Base-by-base conservation (phyloP, 352 stramenopile genomes). In the Pythium myriotylum region DNA sequence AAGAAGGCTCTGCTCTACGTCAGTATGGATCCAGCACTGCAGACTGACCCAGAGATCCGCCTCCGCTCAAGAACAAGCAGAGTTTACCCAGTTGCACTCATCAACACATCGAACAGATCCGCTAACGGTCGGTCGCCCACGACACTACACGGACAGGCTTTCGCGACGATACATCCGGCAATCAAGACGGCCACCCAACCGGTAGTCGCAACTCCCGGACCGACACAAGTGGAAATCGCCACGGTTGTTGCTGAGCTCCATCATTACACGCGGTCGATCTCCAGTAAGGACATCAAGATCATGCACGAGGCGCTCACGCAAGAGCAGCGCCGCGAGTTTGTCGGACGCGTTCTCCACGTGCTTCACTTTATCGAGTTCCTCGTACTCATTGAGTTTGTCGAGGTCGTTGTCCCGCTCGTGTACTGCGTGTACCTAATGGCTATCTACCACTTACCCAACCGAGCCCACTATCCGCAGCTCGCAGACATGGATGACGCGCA, bases 401-500 rank as follows among this genome's bases (percentile, higher is more conserved):
- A 70, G 29, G 33, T 65, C 9, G 43, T 33, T 1, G 27, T 70
- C 23, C 62, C 62, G 14, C n/a, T 68, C 32, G 23, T 69, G 0
- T 69, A 69, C 54, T 26, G 54, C 27, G 14, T 57, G 6, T 73
- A 79, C 53, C 42, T 68, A 3, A 9, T 16, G 4, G 46, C 37
- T 2, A 32, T 74, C 6, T 16, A 50, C 20, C 41, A 59, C 6
- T n/a, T 80, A 7, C 65, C 72, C 6, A 77, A 62, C 54, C 54
- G 50, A 10, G 39, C 53, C 43, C 77, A 70, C 37, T 70, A 77
- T 46, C 59, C 52, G 51, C 42, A 61, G 14, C 24, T 73, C 12
- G 51, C 33, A 0, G 8, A 12, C 4, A 43, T 64, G 27, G 35
- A 22, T 2, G n/a, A 2, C 16, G 2, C 2, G 10, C 2, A 9